phyloP scores from a whole-genome alignment of 163 green algal genomes.

The Coccomyxa subellipsoidea region DNA sequence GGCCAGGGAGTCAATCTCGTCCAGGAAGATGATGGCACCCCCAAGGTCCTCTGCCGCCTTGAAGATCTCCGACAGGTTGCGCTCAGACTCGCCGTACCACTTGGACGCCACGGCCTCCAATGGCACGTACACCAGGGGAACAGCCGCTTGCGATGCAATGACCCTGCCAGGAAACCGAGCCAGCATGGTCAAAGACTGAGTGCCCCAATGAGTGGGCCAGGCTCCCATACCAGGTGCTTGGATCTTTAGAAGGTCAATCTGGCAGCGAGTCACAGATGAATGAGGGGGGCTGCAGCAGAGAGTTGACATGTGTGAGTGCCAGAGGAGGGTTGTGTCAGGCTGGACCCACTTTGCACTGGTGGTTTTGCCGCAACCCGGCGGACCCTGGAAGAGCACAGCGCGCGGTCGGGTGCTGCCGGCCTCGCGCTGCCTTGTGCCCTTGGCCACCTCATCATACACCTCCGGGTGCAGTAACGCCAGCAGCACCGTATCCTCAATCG shows the following conservation, averaged over 20 bases:
- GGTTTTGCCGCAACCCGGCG: conserved; percentile 85
- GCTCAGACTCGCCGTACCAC: conserved; percentile 92
- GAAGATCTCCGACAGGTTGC: conserved; percentile 67
- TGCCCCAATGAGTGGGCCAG: too few relatives aligned
- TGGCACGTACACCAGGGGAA: conserved; percentile 91
- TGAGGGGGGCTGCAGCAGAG: too few relatives aligned
- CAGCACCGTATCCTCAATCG: conserved; percentile 89
- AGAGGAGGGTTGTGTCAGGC: too few relatives aligned
- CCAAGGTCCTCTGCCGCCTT: conserved; percentile 46
- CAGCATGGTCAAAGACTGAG: too few relatives aligned
- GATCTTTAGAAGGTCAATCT: too few relatives aligned
- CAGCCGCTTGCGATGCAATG: conserved; percentile 51
- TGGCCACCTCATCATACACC: conserved; percentile 58
- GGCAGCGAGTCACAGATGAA: too few relatives aligned
- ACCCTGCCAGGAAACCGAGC: conserved; percentile 32
- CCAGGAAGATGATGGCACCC: conserved; percentile 87
- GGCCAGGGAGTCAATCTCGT: conserved; percentile 90
- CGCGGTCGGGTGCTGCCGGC: conserved; percentile 61
- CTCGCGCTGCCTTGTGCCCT: conserved; percentile 54
- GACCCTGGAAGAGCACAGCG: conserved; percentile 90
- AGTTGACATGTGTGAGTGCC: background rate
- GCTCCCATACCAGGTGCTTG: too few relatives aligned
- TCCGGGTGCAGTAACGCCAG: conserved; percentile 77
- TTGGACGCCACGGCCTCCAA: conserved; percentile 75
- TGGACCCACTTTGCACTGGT: conserved; percentile 48